phyloP scores from a whole-genome alignment of 2,329 filamentous ascomycete genomes.

The Hypoxylon rubiginosum region DNA sequence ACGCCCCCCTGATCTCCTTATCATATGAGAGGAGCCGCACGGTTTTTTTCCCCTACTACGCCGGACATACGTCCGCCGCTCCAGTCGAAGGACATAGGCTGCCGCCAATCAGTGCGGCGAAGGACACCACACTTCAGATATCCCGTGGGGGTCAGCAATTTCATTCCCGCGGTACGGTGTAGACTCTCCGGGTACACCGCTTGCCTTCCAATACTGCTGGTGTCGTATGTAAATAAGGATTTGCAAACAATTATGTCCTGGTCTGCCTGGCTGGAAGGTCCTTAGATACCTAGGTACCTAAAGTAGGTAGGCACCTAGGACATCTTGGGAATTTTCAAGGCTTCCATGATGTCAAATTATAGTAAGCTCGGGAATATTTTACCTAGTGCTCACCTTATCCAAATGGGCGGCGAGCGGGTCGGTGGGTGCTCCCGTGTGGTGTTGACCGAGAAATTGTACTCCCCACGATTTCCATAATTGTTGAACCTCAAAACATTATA shows the following conservation, averaged over 20 bases:
- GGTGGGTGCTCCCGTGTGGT: constrained; percentile 1
- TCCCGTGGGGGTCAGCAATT: background rate
- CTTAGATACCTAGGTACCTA: background rate
- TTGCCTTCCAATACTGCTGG: background rate
- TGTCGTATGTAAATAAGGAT: background rate
- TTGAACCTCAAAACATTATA: background rate
- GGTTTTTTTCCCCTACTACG: background rate
- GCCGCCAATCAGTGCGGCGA: background rate
- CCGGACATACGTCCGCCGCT: background rate
- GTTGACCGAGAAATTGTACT: background rate
- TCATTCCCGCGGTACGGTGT: background rate
- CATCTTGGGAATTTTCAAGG: background rate
- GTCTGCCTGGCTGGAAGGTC: background rate
- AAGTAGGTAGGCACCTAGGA: too few species aligned
- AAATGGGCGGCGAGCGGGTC: constrained; percentile 18
- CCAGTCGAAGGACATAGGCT: background rate
- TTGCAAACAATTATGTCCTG: background rate
- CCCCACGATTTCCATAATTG: background rate
- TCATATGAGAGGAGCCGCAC: background rate
- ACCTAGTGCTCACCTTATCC: constrained; percentile 6
- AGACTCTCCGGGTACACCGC: background rate
- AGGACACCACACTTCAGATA: background rate
- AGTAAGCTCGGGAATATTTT: constrained; percentile 15
- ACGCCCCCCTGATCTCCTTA: background rate
- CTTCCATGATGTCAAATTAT: constrained; percentile 4